phyloP scores from a whole-genome alignment of 1,284 basidiomycete genomes.

The Papiliotrema fonsecae region DNA sequence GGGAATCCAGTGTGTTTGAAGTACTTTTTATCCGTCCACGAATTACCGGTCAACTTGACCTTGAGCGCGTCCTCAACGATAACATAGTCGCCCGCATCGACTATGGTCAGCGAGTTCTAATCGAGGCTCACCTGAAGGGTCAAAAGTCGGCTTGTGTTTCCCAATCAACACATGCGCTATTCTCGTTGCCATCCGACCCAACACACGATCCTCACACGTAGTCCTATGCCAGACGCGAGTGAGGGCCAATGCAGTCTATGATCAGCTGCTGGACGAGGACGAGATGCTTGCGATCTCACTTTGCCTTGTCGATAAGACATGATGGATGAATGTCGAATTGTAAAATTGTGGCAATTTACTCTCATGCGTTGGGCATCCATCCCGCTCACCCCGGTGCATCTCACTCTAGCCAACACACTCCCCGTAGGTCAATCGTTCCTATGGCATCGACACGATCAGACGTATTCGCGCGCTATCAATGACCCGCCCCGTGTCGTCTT shows the following conservation, averaged over 20 bases:
- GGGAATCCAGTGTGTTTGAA: slow-evolving; percentile 88
- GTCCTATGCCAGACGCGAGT: slow-evolving; percentile 94
- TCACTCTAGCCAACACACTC: slow-evolving; percentile 42
- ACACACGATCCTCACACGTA: slow-evolving; percentile 78
- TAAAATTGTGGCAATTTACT: no score
- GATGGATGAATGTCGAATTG: background rate
- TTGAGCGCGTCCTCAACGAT: slow-evolving; percentile 86
- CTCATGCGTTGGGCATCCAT: slow-evolving; percentile 30
- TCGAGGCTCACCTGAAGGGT: slow-evolving; percentile 66
- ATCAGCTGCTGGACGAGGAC: background rate
- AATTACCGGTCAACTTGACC: slow-evolving; percentile 84
- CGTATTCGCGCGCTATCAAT: slow-evolving; percentile 41
- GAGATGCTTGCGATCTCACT: background rate
- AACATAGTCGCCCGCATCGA: slow-evolving; percentile 96
- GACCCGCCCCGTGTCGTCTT: slow-evolving; percentile 63
- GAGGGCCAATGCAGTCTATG: slow-evolving; percentile 85
- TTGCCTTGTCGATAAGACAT: slow-evolving; percentile 5
- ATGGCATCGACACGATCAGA: slow-evolving; percentile 35
- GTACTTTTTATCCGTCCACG: slow-evolving; percentile 82
- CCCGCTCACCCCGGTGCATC: slow-evolving; percentile 24
- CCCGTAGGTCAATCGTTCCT: slow-evolving; percentile 47
- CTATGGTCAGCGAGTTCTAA: slow-evolving; percentile 50
- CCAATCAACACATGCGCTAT: slow-evolving; percentile 97
- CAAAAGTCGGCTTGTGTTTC: slow-evolving; percentile 97
- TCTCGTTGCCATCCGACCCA: slow-evolving; percentile 88